These are phyloP conservation scores for Henningerozyma blattae DNA, from an alignment of 805 yeast genomes.

Conservation along the genomic window DNA sequence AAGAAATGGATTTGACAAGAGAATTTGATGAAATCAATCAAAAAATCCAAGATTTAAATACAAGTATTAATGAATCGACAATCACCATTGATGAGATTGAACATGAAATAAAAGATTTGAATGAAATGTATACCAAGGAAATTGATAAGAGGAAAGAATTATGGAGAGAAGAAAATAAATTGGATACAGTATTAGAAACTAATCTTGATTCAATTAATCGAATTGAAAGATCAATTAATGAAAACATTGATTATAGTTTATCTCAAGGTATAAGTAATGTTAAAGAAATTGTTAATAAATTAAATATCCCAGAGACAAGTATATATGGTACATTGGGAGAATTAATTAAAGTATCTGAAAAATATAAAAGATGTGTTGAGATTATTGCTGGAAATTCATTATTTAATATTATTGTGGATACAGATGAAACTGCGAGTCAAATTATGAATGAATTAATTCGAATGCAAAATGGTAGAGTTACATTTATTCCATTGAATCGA, in stretches of 20 bases:
- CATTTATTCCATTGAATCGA: constrained; percentile 83
- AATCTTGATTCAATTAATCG: constrained; percentile 40
- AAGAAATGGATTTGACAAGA: constrained; percentile 7
- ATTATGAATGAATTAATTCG: constrained; percentile 66
- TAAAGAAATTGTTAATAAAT: constrained; percentile 42
- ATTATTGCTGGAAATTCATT: constrained; percentile 79
- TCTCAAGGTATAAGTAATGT: constrained; percentile 62
- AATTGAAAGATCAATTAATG: constrained; percentile 50
- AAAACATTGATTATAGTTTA: constrained; percentile 64
- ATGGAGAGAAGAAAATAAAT: constrained; percentile 71
- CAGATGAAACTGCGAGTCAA: constrained; percentile 68
- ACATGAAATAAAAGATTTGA: constrained; percentile 22
- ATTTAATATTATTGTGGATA: constrained; percentile 83
- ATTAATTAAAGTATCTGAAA: constrained; percentile 66
- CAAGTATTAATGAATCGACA: constrained; percentile 28
- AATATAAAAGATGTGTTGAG: constrained; percentile 77
- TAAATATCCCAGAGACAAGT: constrained; percentile 40
- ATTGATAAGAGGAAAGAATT: constrained; percentile 57
- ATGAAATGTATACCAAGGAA: constrained; percentile 30
- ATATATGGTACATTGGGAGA: constrained; percentile 85
- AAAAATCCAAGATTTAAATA: constrained; percentile 25
- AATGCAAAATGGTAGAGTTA: constrained; percentile 69
- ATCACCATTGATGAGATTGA: constrained; percentile 22
- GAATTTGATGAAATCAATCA: constrained; percentile 13
- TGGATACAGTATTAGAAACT: constrained; percentile 43